Base-by-base conservation (phyloP, 371 early-diverging fungal species). In the Funneliformis caledonium region DNA sequence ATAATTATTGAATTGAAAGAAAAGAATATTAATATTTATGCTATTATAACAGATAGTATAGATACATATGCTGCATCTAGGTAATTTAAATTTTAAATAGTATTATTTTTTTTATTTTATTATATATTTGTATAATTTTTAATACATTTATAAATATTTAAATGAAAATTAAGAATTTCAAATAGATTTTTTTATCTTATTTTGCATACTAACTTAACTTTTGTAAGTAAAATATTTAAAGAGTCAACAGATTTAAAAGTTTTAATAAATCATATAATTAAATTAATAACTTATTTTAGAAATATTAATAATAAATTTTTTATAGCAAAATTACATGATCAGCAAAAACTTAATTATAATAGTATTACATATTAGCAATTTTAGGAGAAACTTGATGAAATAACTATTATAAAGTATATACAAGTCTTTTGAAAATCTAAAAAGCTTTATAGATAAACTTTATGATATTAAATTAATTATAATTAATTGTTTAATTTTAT, bases 201-300 rank as follows among this genome's bases (percentile, higher is more conserved):
- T 50, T 4, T 72, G 72, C 16, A n/a, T n/a, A n/a, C n/a, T n/a
- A n/a, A n/a, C n/a, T n/a, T n/a, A n/a, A n/a, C n/a, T n/a, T 50
- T n/a, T 72, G 7, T 75, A 37, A 10, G 61, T 42, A 59, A 75
- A 33, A 60, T 75, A 31, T 75, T 75, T 59, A 75, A 75, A 33
- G 60, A 75, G 61, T 75, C 60, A 8, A 60, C 50, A 0, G 61
- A 61, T 0, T 75, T 75, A 5, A 61, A 60, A 42, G 2, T 3
- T 0, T 0, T 61, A 75, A 1, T 47, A 8, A 48, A 75, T 45
- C 0, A 75, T 1, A 61, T 37, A 61, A 75, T 75, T 31, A 22
- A n/a, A 60, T 0, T 75, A 6, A 37, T 26, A 33, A 2, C 33
- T 61, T 75, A 37, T 19, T 75, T 75, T 60, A 61, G 37, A 26